phyloP scores from a whole-genome alignment of 345 rosid genomes.

The Gynandropsis gynandra region DNA sequence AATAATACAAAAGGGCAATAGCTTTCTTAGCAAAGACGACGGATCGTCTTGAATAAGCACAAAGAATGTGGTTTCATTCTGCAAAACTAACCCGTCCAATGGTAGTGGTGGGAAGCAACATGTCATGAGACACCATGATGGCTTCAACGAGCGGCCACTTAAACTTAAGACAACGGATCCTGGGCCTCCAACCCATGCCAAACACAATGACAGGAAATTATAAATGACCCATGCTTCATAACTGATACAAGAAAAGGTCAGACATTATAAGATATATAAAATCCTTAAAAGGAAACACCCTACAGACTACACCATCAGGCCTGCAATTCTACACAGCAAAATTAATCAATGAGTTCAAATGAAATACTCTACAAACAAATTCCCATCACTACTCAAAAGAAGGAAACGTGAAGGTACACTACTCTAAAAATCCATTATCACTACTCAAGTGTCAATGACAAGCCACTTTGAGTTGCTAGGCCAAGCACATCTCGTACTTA shows the following conservation, averaged over 20 bases:
- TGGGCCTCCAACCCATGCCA: slow-evolving; percentile 99
- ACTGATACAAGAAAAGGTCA: slow-evolving; percentile 41
- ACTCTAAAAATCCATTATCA: neutral
- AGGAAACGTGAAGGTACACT: neutral
- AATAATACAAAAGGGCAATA: no score
- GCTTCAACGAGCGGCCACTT: slow-evolving; percentile 77
- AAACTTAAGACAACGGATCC: slow-evolving; percentile 90
- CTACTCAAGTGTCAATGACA: slow-evolving; percentile 9
- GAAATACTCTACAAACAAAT: neutral
- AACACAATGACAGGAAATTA: slow-evolving; percentile 81
- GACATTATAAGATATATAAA: neutral
- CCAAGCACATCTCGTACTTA: neutral
- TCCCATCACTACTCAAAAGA: neutral
- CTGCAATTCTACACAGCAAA: slow-evolving; percentile 15
- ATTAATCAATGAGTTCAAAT: no score
- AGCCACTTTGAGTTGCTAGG: neutral
- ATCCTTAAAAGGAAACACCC: neutral
- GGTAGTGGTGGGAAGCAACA: slow-evolving; percentile 86
- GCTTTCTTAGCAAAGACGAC: no score
- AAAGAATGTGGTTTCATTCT: neutral
- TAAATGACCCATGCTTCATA: slow-evolving; percentile 99
- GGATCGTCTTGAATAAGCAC: neutral
- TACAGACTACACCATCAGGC: slow-evolving; percentile 5
- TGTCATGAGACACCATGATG: slow-evolving; percentile 77
- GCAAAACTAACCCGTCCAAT: slow-evolving; percentile 77